Conservation (phyloP, 2,329 filamentous ascomycete genomes). For the Trichophyton schoenleinii region DNA sequence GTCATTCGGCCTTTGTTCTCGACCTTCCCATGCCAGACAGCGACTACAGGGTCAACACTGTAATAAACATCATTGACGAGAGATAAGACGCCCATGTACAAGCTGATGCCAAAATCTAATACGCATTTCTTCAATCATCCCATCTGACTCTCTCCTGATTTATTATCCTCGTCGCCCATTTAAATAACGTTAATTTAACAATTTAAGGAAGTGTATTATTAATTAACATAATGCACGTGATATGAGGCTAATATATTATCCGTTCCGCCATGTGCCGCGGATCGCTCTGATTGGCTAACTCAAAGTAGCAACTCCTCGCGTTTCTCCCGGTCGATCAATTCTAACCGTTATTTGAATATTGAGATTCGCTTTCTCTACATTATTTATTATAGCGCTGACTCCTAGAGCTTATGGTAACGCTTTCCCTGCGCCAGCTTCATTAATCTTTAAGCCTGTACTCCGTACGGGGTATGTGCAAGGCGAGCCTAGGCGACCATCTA, state of each 20-base stretch:
- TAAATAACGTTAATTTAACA: neutral
- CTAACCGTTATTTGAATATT: neutral
- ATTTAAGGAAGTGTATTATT: neutral
- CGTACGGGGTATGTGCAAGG: neutral
- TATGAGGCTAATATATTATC: neutral
- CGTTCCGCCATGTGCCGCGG: neutral
- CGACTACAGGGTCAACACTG: no score
- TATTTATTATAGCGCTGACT: neutral
- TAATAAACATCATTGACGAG: no score
- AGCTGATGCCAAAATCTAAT: neutral
- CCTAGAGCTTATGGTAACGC: no score
- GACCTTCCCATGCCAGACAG: no score
- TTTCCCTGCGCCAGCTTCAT: neutral
- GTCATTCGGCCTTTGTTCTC: no score
- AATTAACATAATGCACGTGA: neutral
- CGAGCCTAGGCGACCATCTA: neutral
- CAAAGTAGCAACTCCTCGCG: neutral
- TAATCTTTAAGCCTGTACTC: no score
- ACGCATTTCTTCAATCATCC: neutral
- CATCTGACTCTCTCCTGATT: neutral
- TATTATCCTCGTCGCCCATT: neutral
- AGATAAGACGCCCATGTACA: no score
- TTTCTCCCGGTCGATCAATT: neutral
- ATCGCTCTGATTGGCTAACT: neutral
- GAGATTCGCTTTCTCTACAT: neutral